These are phyloP conservation scores for Leccinum longicurvipes DNA, from an alignment of 768 basidiomycete genomes.

Conservation along the genomic window DNA sequence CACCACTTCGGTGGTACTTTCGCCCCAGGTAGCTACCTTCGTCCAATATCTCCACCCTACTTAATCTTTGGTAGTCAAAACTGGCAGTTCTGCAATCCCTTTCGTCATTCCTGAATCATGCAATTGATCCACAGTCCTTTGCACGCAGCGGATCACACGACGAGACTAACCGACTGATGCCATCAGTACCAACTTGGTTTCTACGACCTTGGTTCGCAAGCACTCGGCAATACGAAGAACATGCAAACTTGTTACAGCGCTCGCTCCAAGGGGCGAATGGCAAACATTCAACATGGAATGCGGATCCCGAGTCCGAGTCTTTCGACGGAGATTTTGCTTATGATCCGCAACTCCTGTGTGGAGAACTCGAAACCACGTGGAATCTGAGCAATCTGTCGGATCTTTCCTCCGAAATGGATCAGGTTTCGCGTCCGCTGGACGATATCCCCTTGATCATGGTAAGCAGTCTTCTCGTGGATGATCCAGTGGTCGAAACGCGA, in stretches of 20 bases:
- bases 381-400: conserved; percentile 34
- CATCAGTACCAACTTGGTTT: conserved; percentile 56
- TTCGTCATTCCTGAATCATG: conserved; percentile 58
- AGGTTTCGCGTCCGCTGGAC: conserved; percentile 11
- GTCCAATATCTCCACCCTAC: not conserved
- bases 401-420: conserved; percentile 14
- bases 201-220: conserved; percentile 57
- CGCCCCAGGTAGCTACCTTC: conserved; percentile 46
- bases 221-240: conserved; percentile 47
- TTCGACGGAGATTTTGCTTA: conserved; percentile 32
- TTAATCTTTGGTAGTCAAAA: conserved; percentile 55
- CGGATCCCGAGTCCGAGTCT: conserved; percentile 22
- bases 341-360: conserved; percentile 16
- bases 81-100: conserved; percentile 73
- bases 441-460: conserved; percentile 28
- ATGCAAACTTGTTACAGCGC: conserved; percentile 46
- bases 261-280: conserved; percentile 3
- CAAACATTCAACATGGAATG: conserved; percentile 26
- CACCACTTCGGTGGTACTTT: conserved; percentile 62
- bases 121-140: conserved; percentile 31
- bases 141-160: conserved; percentile 13
- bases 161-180: conserved; percentile 9
- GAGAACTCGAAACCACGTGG: conserved; percentile 26
- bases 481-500: conserved; percentile 12
- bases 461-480: conserved; percentile 16